A percentile compares a stretch with the other conserved stretches of the same genome.
Conservation (phyloP, 768 basidiomycete genomes). For the Trametes cubensis region DNA sequence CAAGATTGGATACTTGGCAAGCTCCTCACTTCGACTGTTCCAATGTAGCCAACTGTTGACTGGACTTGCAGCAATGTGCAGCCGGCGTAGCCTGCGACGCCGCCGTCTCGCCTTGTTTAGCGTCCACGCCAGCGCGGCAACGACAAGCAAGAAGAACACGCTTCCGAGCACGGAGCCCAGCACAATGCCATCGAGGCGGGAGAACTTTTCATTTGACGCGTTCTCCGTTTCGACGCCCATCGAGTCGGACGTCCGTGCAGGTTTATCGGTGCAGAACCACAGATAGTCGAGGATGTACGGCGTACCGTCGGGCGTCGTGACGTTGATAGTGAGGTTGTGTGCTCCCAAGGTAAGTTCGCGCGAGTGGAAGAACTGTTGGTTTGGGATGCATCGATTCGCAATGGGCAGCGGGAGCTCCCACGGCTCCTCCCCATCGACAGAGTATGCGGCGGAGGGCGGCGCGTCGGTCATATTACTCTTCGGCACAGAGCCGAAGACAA, state of each 20-base stretch:
- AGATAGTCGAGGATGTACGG: slow-evolving; percentile 48
- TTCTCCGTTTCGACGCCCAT: not conserved
- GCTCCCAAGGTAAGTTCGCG: slow-evolving; percentile 30
- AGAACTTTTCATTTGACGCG: not conserved
- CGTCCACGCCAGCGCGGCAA: slow-evolving; percentile 16
- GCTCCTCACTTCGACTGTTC: slow-evolving; percentile 16
- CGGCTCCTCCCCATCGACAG: slow-evolving; percentile 39
- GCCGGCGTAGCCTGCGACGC: slow-evolving; percentile 3
- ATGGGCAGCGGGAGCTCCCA: slow-evolving; percentile 41
- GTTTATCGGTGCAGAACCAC: slow-evolving; percentile 32
- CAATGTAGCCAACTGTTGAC: slow-evolving; percentile 27
- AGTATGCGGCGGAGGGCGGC: slow-evolving; percentile 46
- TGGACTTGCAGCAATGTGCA: slow-evolving; percentile 21
- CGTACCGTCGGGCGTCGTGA: slow-evolving; percentile 35
- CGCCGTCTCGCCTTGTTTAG: slow-evolving; percentile 9
- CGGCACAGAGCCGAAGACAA: slow-evolving; percentile 49
- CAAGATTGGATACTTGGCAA: too few species aligned
- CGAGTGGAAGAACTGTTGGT: slow-evolving; percentile 48
- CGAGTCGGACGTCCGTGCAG: not conserved
- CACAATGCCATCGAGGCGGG: slow-evolving; percentile 15
- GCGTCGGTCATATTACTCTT: slow-evolving; percentile 38
- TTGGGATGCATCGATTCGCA: slow-evolving; percentile 36
- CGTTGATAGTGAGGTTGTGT: slow-evolving; percentile 45
- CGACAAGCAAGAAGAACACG: slow-evolving; percentile 8
- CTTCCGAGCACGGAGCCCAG: slow-evolving; percentile 23